Base-by-base conservation (phyloP, 176 grass and related monocot genomes). In the Elymus sibiricus region DNA sequence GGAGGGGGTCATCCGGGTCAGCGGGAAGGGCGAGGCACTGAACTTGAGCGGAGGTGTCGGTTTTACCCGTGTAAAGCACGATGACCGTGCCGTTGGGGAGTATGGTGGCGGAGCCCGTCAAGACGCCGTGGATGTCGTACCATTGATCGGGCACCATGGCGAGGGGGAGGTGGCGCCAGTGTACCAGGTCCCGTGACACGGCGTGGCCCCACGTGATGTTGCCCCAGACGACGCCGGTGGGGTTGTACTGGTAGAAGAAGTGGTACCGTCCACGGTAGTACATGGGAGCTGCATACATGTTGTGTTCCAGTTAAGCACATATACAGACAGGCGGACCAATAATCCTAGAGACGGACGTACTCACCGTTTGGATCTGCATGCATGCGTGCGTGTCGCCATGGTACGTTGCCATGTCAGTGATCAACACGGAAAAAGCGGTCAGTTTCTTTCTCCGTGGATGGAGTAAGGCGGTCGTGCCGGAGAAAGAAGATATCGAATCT, bases 211-310 rank as follows among this genome's bases (percentile, higher is more conserved):
- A 74, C 0, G 71, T 74, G 14, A 74, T 49, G 71, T 74, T 16
- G 14, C 71, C 71, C 42, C 46, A 47, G 6, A 74, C 14, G 24
- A 44, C 42, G 25, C 42, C 71, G 0, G 16, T 9, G 0, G 42
- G 71, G 42, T 74, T 74, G 71, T 74, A 44, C 25, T 74, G 71
- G 25, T 74, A 74, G 71, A 74, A 74, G 71, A 74, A 44, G 71
- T 47, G 40, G 25, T 74, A 49, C 42, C 71, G 44, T 74, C 71
- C 42, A 47, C 42, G 42, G 14, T 74, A 74, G 25, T 74, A 74
- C 71, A 74, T 74, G 0, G 71, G 71, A 49, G 40, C 70, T 74
- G n/a, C 70, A 46, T 47, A 13, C 70, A 46, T 27, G 70, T 74
- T 16, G 3, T 17, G 70, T 71, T 39, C 11, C 7, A 14, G 7